These are phyloP conservation scores for Discostella stelligera DNA, from an alignment of 352 stramenopile genomes.

Conservation along the genomic window DNA sequence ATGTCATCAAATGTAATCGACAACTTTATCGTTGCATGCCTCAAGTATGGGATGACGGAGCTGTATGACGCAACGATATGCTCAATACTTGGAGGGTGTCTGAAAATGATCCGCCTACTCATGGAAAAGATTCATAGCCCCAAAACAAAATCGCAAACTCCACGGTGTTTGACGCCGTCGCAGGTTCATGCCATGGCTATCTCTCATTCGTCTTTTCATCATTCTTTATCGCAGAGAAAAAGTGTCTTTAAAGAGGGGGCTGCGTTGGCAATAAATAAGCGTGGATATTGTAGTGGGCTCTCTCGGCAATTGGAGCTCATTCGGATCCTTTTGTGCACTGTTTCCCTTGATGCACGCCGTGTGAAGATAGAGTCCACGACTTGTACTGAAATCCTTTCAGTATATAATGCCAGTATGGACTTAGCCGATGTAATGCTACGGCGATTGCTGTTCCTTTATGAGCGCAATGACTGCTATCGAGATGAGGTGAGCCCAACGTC, in stretches of 20 bases:
- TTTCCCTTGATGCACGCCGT: slow-evolving; percentile 30
- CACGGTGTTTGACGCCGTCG: slow-evolving; percentile 25
- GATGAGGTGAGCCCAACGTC: slow-evolving; percentile 28
- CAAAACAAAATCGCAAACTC: slow-evolving; percentile 12
- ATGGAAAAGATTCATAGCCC: slow-evolving; percentile 14
- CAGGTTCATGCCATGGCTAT: slow-evolving; percentile 53
- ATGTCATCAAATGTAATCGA: slow-evolving; percentile 29
- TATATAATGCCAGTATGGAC: slow-evolving; percentile 45
- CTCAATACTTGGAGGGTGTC: slow-evolving; percentile 36
- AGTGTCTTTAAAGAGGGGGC: slow-evolving; percentile 7
- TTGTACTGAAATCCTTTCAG: slow-evolving; percentile 35
- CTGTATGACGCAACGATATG: slow-evolving; percentile 10
- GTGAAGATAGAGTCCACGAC: slow-evolving; percentile 32
- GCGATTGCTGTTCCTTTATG: slow-evolving; percentile 48
- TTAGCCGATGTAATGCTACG: slow-evolving; percentile 34
- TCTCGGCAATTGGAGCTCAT: slow-evolving; percentile 44
- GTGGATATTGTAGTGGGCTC: slow-evolving; percentile 28
- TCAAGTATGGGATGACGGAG: slow-evolving; percentile 55
- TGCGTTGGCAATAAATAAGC: background rate
- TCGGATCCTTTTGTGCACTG: slow-evolving; percentile 36
- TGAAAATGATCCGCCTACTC: slow-evolving; percentile 41
- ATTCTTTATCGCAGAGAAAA: slow-evolving; percentile 4
- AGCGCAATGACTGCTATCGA: slow-evolving; percentile 29
- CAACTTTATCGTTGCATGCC: slow-evolving; percentile 38
- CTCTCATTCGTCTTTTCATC: slow-evolving; percentile 54